Percentiles rank a stretch among this genome's conserved stretches.
phyloP scores from a whole-genome alignment of 2,329 filamentous ascomycete genomes.

The Thielaviopsis musarum region DNA sequence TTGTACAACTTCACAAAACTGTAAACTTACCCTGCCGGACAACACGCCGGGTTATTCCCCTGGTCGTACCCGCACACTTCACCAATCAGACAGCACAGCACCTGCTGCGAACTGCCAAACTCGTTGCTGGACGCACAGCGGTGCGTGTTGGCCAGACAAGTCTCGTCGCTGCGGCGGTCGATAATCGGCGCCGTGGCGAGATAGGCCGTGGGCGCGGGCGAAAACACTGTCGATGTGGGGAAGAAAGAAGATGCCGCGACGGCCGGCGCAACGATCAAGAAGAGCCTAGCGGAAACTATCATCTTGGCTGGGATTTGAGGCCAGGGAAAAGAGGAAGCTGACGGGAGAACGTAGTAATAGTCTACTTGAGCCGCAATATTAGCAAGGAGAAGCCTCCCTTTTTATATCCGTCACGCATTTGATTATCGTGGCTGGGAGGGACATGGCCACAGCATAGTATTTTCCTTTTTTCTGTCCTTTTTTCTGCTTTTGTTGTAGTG shows the following conservation, averaged over 20 bases:
- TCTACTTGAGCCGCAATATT: not conserved
- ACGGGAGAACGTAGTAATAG: not conserved
- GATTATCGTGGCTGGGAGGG: not conserved
- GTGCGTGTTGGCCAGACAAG: not conserved
- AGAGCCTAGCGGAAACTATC: not conserved
- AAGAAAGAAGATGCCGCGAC: not conserved
- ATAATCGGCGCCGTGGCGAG: not conserved
- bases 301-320: not conserved
- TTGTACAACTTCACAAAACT: slow-evolving; percentile 10
- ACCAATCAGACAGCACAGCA: slow-evolving; percentile 33
- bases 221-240: not conserved
- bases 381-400: not conserved
- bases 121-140: slow-evolving; percentile 20
- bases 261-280: not conserved
- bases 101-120: slow-evolving; percentile 24
- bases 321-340: not conserved
- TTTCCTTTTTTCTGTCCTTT: not conserved
- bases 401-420: not conserved
- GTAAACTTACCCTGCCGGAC: slow-evolving; percentile 30
- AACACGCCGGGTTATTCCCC: slow-evolving; percentile 34
- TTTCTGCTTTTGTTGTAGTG: not conserved
- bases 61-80: slow-evolving; percentile 34
- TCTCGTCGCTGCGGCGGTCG: not conserved
- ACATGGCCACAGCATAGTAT: not conserved
- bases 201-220: not conserved